Base-by-base conservation (phyloP, 2,329 filamentous ascomycete species). In the Aspergillus phoenicis region DNA sequence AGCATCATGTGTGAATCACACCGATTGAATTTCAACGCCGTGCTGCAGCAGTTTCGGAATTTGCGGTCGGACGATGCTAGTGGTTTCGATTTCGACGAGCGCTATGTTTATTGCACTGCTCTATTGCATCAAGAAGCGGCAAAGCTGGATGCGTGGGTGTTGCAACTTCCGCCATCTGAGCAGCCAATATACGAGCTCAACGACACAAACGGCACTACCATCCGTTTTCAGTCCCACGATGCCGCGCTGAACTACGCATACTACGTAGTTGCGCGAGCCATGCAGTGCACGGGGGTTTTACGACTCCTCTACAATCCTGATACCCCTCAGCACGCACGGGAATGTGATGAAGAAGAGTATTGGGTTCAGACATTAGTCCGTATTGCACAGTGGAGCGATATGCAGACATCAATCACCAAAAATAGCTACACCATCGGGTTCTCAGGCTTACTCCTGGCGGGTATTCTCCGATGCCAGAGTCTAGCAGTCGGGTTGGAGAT, bases 381-480 rank as follows among this genome's bases (percentile, higher is more conserved):
- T 10, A 62, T 69, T 22, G 61, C 51, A n/a, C 39, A 59, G 39
- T 67, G 63, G 7, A 63, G 33, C 15, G 49, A 68, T 28, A 63
- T 67, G 22, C 53, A 57, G 3, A 63, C 52, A 0, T 68, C 58
- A 13, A 17, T 66, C 6, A 45, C 51, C 15, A 56, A 51, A 30
- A 70, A 71, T 38, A 70, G 30, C 58, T 71, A 66, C 38, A 70
- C 69, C 10, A 68, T 71, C n/a, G 69, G 69, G 8, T 66, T 70
- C 61, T 68, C 68, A 0, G 66, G 68, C 41, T 26, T 71, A n/a
- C 48, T 70, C 1, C 51, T 71, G 3, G 62, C 69, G 3, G 66
- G 58, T 1, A n/a, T 63, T 8, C 61, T 71, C 2, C 63, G 68
- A 7, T 71, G 68, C 17, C 67, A 67, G 13, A 43, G 60, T 10